Conservation (phyloP, 441 rosid genomes). For the Macaranga tanarius region DNA sequence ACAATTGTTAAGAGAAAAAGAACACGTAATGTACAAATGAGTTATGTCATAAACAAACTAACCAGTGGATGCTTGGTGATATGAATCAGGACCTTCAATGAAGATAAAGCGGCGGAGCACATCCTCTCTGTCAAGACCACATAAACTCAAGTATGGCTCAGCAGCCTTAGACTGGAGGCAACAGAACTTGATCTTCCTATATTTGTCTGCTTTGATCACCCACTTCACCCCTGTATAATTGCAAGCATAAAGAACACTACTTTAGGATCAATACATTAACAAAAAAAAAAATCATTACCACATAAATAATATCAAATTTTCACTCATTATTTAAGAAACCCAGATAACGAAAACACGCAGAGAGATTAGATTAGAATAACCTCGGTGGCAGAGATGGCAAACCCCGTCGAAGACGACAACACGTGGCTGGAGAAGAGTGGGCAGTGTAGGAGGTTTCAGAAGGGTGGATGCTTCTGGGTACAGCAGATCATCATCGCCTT, state of each 20-base stretch:
- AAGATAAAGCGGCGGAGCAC: slow-evolving; percentile 79
- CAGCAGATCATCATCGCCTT: slow-evolving; percentile 34
- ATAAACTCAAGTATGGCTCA: slow-evolving; percentile 67
- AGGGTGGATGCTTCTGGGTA: slow-evolving; percentile 33
- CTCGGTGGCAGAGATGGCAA: slow-evolving; percentile 95
- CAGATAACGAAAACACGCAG: not conserved
- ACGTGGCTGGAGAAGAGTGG: slow-evolving; percentile 74
- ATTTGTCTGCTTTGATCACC: slow-evolving; percentile 75
- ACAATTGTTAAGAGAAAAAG: not conserved
- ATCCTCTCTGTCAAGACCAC: slow-evolving; percentile 73
- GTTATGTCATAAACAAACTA: slow-evolving; percentile 16
- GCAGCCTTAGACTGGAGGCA: slow-evolving; percentile 87
- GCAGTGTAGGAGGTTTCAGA: slow-evolving; percentile 31
- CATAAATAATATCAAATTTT: not conserved
- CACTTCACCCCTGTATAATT: slow-evolving; percentile 70
- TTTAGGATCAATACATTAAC: too few relatives aligned
- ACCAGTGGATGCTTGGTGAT: slow-evolving; percentile 91
- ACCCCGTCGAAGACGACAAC: slow-evolving; percentile 90
- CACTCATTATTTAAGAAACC: not conserved
- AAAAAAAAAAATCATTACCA: too few relatives aligned
- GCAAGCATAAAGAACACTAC: not conserved
- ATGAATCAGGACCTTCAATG: slow-evolving; percentile 71
- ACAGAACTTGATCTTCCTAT: slow-evolving; percentile 86
- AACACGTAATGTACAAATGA: not conserved
- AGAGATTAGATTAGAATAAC: slow-evolving; percentile 25